A percentile compares a stretch with the other conserved stretches of the same genome.
These are phyloP conservation scores for Inosperma sp. DNA, from an alignment of 768 basidiomycete species.

Conservation along the genomic window DNA sequence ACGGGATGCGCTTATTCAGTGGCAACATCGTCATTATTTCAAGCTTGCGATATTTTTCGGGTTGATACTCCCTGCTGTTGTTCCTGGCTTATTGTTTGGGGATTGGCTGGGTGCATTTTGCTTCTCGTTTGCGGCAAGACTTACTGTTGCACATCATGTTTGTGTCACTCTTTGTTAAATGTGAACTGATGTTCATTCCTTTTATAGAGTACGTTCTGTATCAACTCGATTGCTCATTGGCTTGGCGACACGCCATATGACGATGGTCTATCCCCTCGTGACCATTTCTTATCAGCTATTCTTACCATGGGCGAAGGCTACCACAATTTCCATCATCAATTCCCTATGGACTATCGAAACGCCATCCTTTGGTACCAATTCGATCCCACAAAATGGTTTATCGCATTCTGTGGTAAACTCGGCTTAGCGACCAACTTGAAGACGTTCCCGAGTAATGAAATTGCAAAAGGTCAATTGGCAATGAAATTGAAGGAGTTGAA, in stretches of 20 bases:
- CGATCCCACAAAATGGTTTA: slow-evolving; percentile 96
- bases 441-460: slow-evolving; percentile 84
- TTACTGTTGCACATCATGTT: slow-evolving; percentile 79
- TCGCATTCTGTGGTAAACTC: slow-evolving; percentile 52
- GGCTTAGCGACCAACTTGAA: slow-evolving; percentile 80
- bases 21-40: slow-evolving; percentile 76
- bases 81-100: slow-evolving; percentile 68
- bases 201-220: slow-evolving; percentile 74
- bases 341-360: slow-evolving; percentile 84
- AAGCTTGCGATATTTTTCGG: slow-evolving; percentile 60
- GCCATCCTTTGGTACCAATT: slow-evolving; percentile 81
- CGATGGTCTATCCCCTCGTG: slow-evolving; percentile 70
- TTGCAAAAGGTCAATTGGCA: slow-evolving; percentile 72
- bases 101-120: slow-evolving; percentile 78
- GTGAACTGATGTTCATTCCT: neutral
- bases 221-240: slow-evolving; percentile 86
- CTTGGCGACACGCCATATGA: slow-evolving; percentile 80
- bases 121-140: slow-evolving; percentile 65
- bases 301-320: slow-evolving; percentile 86
- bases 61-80: slow-evolving; percentile 59
- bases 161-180: slow-evolving; percentile 27
- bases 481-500: slow-evolving; percentile 81
- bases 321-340: slow-evolving; percentile 89
- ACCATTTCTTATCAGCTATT: slow-evolving; percentile 76
- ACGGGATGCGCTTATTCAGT: slow-evolving; percentile 64